Evolutionary conservation across 345 rosid species (phyloP).

Genomic region (Laguncularia racemosa): DNA sequence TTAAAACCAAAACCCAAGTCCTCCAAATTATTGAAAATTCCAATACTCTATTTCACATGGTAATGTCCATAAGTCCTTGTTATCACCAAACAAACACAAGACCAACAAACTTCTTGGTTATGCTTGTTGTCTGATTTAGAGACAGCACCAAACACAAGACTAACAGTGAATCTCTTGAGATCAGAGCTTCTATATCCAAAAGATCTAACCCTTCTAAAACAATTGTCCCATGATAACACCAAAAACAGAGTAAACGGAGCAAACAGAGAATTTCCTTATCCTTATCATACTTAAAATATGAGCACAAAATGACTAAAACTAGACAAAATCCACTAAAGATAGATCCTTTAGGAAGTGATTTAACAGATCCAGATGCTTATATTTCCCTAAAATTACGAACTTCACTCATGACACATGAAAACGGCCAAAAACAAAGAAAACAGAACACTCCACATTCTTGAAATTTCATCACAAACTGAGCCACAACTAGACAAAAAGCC

Average conservation of each 20-base stretch:
- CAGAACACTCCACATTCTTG: too few species aligned
- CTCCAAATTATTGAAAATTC: conserved; percentile 4
- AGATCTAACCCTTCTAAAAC: conserved; percentile 26
- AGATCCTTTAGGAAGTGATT: too few species aligned
- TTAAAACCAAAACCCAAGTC: conserved; percentile 8
- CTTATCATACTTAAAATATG: too few species aligned
- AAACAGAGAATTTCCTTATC: neutral
- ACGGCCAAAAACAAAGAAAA: too few species aligned
- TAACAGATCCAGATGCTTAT: too few species aligned
- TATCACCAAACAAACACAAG: neutral
- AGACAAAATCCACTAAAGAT: too few species aligned
- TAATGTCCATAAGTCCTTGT: neutral
- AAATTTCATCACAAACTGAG: too few species aligned
- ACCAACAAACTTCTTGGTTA: conserved; percentile 18
- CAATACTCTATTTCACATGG: neutral
- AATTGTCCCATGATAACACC: neutral
- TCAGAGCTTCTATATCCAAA: conserved; percentile 47
- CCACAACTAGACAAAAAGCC: too few species aligned
- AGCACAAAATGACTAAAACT: too few species aligned
- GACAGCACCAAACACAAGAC: conserved; percentile 57
- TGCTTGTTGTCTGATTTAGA: conserved; percentile 32
- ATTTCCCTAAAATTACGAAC: neutral
- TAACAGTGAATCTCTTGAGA: conserved; percentile 38
- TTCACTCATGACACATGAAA: neutral
- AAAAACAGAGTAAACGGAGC: neutral